Evolutionary conservation across 208 protist genomes (phyloP), one percentile per base, ranked within the genome.

Genomic region (Crithidia fasciculata): DNA sequence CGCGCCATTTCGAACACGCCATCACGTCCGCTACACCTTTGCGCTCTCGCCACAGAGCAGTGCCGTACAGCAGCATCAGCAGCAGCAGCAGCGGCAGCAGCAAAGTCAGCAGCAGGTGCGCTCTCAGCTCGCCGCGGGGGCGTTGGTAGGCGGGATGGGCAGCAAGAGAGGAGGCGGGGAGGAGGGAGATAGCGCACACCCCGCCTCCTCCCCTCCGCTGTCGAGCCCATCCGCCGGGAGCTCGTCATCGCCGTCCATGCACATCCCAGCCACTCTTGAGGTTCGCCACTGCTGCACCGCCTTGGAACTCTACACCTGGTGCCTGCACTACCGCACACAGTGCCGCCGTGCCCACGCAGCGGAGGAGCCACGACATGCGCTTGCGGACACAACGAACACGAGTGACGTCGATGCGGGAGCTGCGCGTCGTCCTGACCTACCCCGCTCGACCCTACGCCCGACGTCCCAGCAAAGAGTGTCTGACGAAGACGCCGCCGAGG

Each of bases 1-100:
- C 50, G 13, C n/a, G 40, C 43, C 37, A 15, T 49, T 45, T 49
- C 62, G 49, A 10, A 56, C 62, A 0, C 44, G 49, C 2, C 47
- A 58, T 49, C 72, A 65, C 47, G 64, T 76, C 8, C 72, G 72
- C 40, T 76, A 76, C 72, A 71, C 63, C 62, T 76, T 76, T 59
- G 72, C 52, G 12, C 57, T 76, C 39, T 59, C 72, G 15, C 72
- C 66, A 4, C 62, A 69, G 43, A 47, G n/a, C 39, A 28, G 28
- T 28, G 28, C 28, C 28, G 28, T 28, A 28, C 43, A 54, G 37
- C 39, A 52, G 3, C 59, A 39, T 18, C 69, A 43, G 62, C 71
- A 69, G 50, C 43, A 49, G 56, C 36, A 8, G 6, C 43, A 62
- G 61, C 13, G 8, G 15, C 60, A 52, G 5, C 60, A 36, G 43